phyloP scores from a whole-genome alignment of 2,329 filamentous ascomycete species.

The Lachnellula suecica region DNA sequence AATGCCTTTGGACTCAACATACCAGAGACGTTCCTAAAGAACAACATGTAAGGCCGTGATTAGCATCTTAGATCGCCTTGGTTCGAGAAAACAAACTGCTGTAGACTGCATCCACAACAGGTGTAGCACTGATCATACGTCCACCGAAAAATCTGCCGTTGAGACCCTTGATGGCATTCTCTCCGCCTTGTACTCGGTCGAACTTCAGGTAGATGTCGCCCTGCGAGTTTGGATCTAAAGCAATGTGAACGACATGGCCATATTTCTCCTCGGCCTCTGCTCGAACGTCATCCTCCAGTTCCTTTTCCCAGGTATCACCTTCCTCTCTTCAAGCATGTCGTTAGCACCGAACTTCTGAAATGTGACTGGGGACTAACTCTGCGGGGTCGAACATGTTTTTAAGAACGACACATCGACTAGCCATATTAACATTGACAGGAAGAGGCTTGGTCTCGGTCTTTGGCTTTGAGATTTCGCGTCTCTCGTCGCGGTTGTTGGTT shows the following conservation, averaged over 20 bases:
- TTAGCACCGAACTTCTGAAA: conserved; percentile 33
- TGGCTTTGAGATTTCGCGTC: conserved; percentile 72
- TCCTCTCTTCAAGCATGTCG: conserved; percentile 63
- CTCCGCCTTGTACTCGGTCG: conserved; percentile 88
- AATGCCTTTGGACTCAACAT: conserved; percentile 5
- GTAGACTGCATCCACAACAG: conserved; percentile 98
- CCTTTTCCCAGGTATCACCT: conserved; percentile 85
- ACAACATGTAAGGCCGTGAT: conserved; percentile 23
- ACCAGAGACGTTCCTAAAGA: conserved; percentile 31
- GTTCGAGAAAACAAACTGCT: conserved; percentile 91
- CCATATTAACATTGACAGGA: conserved; percentile 85
- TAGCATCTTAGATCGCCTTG: conserved; percentile 67
- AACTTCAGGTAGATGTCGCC: conserved; percentile 99
- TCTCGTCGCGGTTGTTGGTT: conserved; percentile 54
- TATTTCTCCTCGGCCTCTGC: conserved; percentile 93
- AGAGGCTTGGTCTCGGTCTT: conserved; percentile 77
- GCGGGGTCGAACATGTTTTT: conserved; percentile 93
- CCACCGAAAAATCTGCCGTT: conserved; percentile 96
- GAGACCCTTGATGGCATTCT: conserved; percentile 96
- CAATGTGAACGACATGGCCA: conserved; percentile 95
- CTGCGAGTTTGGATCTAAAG: conserved; percentile 87
- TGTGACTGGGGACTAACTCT: conserved; percentile 63
- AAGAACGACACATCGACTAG: conserved; percentile 88
- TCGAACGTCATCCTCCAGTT: conserved; percentile 90
- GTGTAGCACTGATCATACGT: conserved; percentile 87